Evolutionary conservation across 345 rosid species (phyloP), one percentile per base, ranked within the genome.

Genomic region (Euphorbia pulcherrima): DNA sequence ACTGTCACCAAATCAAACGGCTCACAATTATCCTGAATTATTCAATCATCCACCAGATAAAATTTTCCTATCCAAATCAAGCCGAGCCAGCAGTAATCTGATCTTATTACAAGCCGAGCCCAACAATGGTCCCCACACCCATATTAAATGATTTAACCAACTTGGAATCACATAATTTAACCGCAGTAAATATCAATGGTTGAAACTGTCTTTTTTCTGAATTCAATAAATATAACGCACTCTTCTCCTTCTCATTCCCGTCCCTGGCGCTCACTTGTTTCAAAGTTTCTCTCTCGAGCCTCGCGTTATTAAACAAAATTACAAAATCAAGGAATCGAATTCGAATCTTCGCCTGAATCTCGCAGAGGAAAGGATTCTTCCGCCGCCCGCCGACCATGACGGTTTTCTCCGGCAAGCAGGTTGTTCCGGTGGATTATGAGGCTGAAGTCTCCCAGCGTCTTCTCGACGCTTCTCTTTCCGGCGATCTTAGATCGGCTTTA

Each of bases 381-480:
- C 29, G 20, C 10, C 10, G 11, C 4, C 10, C 12, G 27, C 47
- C 44, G 6, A 56, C 13, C 50, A 91, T 91, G 97, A 86, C 92
- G 68, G 89, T 89, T 59, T 91, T 91, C 83, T 82, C 92, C 71
- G 89, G 85, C 54, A 83, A 74, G 83, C 97, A 94, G 86, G 90
- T 91, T 63, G 97, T 94, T 46, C 99, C 97, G 52, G 81, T 94
- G 41, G 89, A 89, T 79, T 91, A 81, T 85, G 96, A 87, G 79
- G 86, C 82, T 0, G 99, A 88, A 70, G 87, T 82, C 0, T 94
- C 97, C 13, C 97, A 88, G 78, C 87, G 89, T 23, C 97, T 94
- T 10, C 87, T 94, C 8, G 92, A 94, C 33, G 85, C 97, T 8
- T 68, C 84, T 58, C 85, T 88, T 28, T 50, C 84, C 69, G 85